Evolutionary conservation across 805 yeast species (phyloP).

Genomic region (Candida ascalaphidarum): DNA sequence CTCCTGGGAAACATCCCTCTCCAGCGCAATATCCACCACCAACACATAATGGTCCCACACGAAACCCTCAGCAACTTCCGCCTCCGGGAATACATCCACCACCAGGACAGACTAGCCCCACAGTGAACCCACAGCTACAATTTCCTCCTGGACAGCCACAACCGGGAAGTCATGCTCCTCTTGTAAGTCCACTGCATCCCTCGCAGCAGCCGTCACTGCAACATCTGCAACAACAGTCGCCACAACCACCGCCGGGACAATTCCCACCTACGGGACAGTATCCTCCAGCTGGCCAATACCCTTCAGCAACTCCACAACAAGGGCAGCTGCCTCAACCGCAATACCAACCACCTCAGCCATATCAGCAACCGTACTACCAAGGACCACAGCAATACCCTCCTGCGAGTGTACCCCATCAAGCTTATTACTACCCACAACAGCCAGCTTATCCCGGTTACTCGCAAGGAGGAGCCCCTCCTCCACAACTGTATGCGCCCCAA

Average conservation of each 20-base stretch:
- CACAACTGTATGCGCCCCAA: conserved; percentile 1
- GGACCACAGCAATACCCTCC: too few species aligned
- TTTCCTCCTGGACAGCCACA: too few species aligned
- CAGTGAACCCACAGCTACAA: too few species aligned
- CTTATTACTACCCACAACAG: conserved; percentile 5
- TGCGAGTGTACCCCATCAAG: conserved; percentile 2
- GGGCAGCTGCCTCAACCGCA: conserved; percentile 3
- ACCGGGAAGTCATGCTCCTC: too few species aligned
- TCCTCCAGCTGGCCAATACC: conserved; percentile 2
- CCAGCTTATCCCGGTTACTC: conserved; percentile 6
- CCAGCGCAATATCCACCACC: background rate
- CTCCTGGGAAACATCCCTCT: background rate
- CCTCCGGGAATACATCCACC: conserved; percentile 1
- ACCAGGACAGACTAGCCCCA: conserved; percentile 15
- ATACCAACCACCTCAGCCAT: conserved; percentile 4
- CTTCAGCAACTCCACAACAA: too few species aligned
- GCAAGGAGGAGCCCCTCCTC: background rate
- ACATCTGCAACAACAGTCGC: too few species aligned
- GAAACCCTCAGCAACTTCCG: background rate
- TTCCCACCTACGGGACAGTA: conserved; percentile 3
- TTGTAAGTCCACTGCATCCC: too few species aligned
- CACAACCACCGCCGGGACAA: too few species aligned
- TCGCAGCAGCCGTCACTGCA: too few species aligned
- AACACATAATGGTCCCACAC: conserved; percentile 1
- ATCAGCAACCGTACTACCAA: too few species aligned